Base-by-base conservation (phyloP, 805 yeast species). In the Schwanniomyces pseudopolymorphus region DNA sequence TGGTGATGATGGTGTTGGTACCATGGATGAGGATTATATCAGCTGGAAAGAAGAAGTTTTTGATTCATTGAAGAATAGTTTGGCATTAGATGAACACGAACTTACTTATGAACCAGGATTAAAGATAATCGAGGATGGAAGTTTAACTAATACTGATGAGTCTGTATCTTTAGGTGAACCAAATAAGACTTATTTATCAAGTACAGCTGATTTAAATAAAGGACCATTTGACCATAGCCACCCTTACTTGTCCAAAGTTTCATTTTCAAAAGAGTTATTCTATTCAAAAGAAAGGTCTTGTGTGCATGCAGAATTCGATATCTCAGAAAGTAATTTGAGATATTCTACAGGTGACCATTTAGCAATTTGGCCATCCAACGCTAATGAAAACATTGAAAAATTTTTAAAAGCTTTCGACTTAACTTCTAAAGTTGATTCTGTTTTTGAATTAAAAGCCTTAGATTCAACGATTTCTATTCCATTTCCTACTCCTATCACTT, bases 261-360 rank as follows among this genome's bases (percentile, higher is more conserved):
- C 72, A 5, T 48, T 49, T 14, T 64, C 92, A 6, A 75, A 70
- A 52, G 97, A 92, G 68, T 77, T 94, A 48, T 91, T 91, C 74
- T 72, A 74, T 48, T 69, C 81, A 0, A 59, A 64, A 22, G 69
- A 65, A 22, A 84, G 98, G 72, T 83, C 84, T 54, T 92, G 98
- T 71, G 81, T 92, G 49, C 98, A 92, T 63, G 81, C 85, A 41
- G 98, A 94, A 67, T 83, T 92, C 56, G 97, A 92, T 60, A 69
- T 90, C 31, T 77, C 89, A 0, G 80, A 72, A 24, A 77, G 92
- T 3, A 85, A 85, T 58, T 73, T 94, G 60, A 83, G 85, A 57
- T 92, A 92, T 68, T 75, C 92, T 40, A 92, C 99, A 3, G 99
- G 99, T 66, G 99, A 92, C 64, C 98, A 92, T 69, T 69, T 94